Conservation (phyloP, 2,329 filamentous ascomycete species). For the Metarhizium album region DNA sequence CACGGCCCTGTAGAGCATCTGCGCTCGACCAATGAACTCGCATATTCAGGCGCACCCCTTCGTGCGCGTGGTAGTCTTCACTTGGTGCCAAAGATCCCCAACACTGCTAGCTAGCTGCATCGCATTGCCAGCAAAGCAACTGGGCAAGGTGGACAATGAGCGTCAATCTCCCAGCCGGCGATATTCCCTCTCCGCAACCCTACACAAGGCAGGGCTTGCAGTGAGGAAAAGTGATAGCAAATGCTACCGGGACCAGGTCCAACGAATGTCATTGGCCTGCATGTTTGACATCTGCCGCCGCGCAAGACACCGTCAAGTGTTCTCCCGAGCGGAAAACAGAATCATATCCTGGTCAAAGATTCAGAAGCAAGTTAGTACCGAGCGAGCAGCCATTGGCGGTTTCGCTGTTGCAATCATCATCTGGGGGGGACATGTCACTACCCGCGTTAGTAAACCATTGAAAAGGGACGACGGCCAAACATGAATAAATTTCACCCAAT, state of each 20-base stretch:
- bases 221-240: conserved; percentile 38
- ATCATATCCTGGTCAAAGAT: background rate
- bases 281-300: background rate
- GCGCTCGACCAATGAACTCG: too few relatives aligned
- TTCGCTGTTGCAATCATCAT: background rate
- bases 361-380: background rate
- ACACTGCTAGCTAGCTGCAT: too few relatives aligned
- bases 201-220: conserved; percentile 34
- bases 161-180: background rate
- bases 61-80: too few relatives aligned
- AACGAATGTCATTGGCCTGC: background rate
- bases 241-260: conserved; percentile 5
- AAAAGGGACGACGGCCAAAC: background rate
- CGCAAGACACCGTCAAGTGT: background rate
- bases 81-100: too few relatives aligned
- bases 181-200: conserved; percentile 36
- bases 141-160: too few relatives aligned
- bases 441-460: conserved; percentile 16
- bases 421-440: conserved; percentile 18
- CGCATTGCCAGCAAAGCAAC: too few relatives aligned
- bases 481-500: background rate
- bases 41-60: too few relatives aligned
- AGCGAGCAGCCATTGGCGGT: background rate
- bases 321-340: background rate
- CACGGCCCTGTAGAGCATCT: too few relatives aligned